Evolutionary conservation across 2,329 filamentous ascomycete genomes (phyloP).

Genomic region (Nannizziopsis arthrosporioides): DNA sequence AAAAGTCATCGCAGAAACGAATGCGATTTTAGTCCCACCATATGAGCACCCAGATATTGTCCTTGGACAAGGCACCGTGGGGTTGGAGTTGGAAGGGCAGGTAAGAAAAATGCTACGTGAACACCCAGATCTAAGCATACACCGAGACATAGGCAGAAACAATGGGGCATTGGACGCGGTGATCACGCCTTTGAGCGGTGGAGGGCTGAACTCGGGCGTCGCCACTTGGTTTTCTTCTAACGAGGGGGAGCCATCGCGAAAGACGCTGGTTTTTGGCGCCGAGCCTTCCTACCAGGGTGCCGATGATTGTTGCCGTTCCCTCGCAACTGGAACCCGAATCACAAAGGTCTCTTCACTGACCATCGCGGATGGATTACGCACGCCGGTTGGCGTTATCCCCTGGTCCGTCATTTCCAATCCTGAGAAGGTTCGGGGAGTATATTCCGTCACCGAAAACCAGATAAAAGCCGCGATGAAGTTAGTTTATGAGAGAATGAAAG

Average conservation of each 20-base stretch:
- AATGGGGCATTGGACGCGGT: conserved; percentile 49
- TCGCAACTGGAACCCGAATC: conserved; percentile 53
- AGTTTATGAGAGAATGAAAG: conserved; percentile 77
- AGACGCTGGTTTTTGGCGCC: conserved; percentile 66
- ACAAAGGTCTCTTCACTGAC: conserved; percentile 61
- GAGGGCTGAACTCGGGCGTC: conserved; percentile 74
- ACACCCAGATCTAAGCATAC: conserved; percentile 21
- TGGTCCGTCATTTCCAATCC: conserved; percentile 66
- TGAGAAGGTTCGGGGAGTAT: conserved; percentile 58
- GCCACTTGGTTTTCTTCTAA: conserved; percentile 51
- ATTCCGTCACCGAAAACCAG: conserved; percentile 66
- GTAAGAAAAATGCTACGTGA: conserved; percentile 43
- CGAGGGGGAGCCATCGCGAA: not conserved
- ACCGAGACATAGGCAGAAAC: conserved; percentile 14
- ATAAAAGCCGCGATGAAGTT: conserved; percentile 66
- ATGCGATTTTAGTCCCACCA: conserved; percentile 70
- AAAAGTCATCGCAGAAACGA: conserved; percentile 58
- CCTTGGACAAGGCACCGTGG: conserved; percentile 83
- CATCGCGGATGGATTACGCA: conserved; percentile 78
- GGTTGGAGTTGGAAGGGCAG: conserved; percentile 69
- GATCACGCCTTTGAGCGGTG: conserved; percentile 75
- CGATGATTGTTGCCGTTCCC: conserved; percentile 66
- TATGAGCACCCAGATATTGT: conserved; percentile 91
- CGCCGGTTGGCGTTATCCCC: conserved; percentile 63
- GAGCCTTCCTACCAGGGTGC: conserved; percentile 74